phyloP scores from a whole-genome alignment of 805 yeast genomes.

The Monosporozyma servazzii region DNA sequence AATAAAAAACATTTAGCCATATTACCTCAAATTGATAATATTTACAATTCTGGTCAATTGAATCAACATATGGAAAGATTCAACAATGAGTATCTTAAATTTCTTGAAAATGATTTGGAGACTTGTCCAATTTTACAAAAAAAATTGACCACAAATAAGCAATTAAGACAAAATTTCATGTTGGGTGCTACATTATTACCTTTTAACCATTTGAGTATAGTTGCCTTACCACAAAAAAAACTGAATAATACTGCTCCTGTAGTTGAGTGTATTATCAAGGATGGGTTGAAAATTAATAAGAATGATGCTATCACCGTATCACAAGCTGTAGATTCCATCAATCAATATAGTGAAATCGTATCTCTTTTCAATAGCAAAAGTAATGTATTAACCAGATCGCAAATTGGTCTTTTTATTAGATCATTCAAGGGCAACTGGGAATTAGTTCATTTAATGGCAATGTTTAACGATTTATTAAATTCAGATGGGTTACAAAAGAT shows the following conservation, averaged over 20 bases:
- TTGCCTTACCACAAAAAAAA: conserved; percentile 23
- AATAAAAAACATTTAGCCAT: conserved; percentile 18
- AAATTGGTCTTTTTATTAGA: conserved; percentile 51
- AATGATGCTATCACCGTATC: conserved; percentile 45
- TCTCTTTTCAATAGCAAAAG: conserved; percentile 12
- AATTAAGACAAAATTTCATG: conserved; percentile 16
- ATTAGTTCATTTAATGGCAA: conserved; percentile 33
- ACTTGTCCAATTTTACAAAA: conserved; percentile 1
- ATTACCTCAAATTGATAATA: conserved; percentile 10
- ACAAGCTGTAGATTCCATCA: conserved; percentile 32
- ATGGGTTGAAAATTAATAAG: conserved; percentile 60
- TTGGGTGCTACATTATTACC: conserved; percentile 18
- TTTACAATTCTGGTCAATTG: conserved; percentile 12
- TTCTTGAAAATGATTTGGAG: conserved; percentile 2
- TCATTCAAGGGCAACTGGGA: conserved; percentile 46
- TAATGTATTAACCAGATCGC: conserved; percentile 36
- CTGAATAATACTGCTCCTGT: conserved; percentile 18
- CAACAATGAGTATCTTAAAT: conserved; percentile 1
- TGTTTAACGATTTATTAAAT: conserved; percentile 12
- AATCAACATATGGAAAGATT: conserved; percentile 9
- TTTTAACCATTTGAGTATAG: conserved; percentile 13
- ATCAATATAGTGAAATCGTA: conserved; percentile 24
- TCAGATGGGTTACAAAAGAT: background rate
- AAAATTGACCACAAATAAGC: background rate
- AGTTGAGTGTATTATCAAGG: conserved; percentile 46